Conservation (phyloP, 2,329 filamentous ascomycete species). For the Penicillium sp. region DNA sequence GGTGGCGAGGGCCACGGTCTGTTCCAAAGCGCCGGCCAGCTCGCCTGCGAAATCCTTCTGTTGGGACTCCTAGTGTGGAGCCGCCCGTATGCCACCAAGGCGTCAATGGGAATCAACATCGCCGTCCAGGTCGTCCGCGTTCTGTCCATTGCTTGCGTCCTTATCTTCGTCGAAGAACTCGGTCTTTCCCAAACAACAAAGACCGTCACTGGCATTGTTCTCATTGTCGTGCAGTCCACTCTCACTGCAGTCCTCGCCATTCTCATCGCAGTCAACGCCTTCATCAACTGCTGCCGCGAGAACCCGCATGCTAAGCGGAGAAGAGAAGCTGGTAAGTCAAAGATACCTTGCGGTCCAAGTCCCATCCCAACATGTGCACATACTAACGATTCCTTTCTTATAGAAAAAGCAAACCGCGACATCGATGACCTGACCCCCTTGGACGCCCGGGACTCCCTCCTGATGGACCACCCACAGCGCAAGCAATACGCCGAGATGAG, state of each 20-base stretch:
- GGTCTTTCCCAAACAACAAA: slow-evolving; percentile 88
- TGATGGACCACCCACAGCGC: slow-evolving; percentile 61
- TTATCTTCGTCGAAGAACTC: slow-evolving; percentile 92
- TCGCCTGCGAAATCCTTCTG: slow-evolving; percentile 79
- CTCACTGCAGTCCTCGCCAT: slow-evolving; percentile 82
- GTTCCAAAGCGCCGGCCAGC: slow-evolving; percentile 73
- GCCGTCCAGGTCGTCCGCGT: slow-evolving; percentile 86
- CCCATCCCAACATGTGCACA: slow-evolving; percentile 19
- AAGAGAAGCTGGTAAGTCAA: slow-evolving; percentile 79
- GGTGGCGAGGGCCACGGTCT: slow-evolving; percentile 82
- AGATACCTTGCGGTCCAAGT: background rate
- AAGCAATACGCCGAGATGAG: slow-evolving; percentile 39
- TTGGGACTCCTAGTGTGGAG: slow-evolving; percentile 77
- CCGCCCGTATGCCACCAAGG: slow-evolving; percentile 81
- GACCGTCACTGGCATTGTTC: slow-evolving; percentile 86
- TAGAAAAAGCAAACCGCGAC: slow-evolving; percentile 75
- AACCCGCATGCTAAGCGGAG: slow-evolving; percentile 87
- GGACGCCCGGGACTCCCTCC: slow-evolving; percentile 68
- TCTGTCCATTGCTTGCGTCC: slow-evolving; percentile 80
- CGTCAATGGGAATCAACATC: slow-evolving; percentile 91
- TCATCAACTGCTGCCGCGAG: slow-evolving; percentile 77
- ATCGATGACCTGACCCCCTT: slow-evolving; percentile 81
- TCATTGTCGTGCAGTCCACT: slow-evolving; percentile 86
- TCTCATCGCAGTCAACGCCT: slow-evolving; percentile 83
- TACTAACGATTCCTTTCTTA: slow-evolving; percentile 6